phyloP scores from a whole-genome alignment of 1,284 basidiomycete species.

The Moesziomyces globuligerus region DNA sequence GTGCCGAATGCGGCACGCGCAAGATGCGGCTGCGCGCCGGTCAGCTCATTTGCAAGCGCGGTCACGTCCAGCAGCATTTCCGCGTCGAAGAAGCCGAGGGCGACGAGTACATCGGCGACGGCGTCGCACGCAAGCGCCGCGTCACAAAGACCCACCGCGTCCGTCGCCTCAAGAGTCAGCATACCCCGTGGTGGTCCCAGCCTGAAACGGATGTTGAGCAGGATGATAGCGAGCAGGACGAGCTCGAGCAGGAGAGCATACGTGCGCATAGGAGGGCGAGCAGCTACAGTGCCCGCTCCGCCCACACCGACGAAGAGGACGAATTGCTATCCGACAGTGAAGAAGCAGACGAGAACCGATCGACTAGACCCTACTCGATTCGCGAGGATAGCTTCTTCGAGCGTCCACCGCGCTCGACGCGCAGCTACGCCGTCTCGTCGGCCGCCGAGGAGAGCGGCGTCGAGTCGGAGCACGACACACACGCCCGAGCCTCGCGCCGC shows the following conservation, averaged over 20 bases:
- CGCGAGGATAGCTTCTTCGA: slow-evolving; percentile 43
- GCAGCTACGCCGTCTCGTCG: slow-evolving; percentile 32
- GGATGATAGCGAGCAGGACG: slow-evolving; percentile 35
- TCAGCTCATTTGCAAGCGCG: slow-evolving; percentile 50
- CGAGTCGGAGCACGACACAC: slow-evolving; percentile 25
- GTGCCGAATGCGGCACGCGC: slow-evolving; percentile 45
- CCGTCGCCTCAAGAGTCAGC: slow-evolving; percentile 35
- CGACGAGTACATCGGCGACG: slow-evolving; percentile 43
- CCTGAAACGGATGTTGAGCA: slow-evolving; percentile 43
- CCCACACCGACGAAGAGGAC: slow-evolving; percentile 9
- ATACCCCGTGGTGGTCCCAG: slow-evolving; percentile 33
- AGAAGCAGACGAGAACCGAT: background rate
- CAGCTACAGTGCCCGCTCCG: slow-evolving; percentile 9
- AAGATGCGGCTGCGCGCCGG: slow-evolving; percentile 44
- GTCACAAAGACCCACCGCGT: slow-evolving; percentile 21
- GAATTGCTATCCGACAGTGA: slow-evolving; percentile 8
- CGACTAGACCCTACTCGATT: slow-evolving; percentile 20
- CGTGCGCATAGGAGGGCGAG: slow-evolving; percentile 21
- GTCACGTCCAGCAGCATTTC: slow-evolving; percentile 51
- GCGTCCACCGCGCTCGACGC: slow-evolving; percentile 6
- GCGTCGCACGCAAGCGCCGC: slow-evolving; percentile 33
- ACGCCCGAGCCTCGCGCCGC: slow-evolving; percentile 24
- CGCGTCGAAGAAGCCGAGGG: slow-evolving; percentile 47
- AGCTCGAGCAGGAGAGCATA: slow-evolving; percentile 10
- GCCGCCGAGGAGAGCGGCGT: slow-evolving; percentile 29